phyloP scores from a whole-genome alignment of 352 stramenopile genomes.

The Pythium biforme region DNA sequence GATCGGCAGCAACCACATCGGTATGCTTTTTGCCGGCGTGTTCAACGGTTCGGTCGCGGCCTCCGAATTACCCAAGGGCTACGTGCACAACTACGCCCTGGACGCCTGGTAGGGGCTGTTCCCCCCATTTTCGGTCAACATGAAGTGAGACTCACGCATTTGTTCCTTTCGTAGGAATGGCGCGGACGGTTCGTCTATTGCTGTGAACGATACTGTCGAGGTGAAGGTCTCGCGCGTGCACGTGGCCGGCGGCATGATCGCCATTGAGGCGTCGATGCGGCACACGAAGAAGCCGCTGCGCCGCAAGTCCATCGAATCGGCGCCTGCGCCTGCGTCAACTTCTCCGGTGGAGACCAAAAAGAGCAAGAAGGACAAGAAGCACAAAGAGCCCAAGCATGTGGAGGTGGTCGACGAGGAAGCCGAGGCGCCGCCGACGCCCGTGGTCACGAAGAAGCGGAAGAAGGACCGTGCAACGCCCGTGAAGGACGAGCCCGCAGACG shows the following conservation, averaged over 20 bases:
- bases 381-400: slow-evolving; percentile 18
- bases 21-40: slow-evolving; percentile 77
- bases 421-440: slow-evolving; percentile 7
- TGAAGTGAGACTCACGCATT: not conserved
- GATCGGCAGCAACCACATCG: slow-evolving; percentile 85
- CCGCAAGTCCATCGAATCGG: slow-evolving; percentile 18
- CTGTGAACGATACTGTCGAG: slow-evolving; percentile 58
- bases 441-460: slow-evolving; percentile 33
- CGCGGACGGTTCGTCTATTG: slow-evolving; percentile 53
- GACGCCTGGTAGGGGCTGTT: slow-evolving; percentile 60
- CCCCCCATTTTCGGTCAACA: no score
- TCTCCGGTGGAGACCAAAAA: slow-evolving; percentile 18
- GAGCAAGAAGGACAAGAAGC: slow-evolving; percentile 33
- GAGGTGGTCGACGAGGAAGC: slow-evolving; percentile 24
- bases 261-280: slow-evolving; percentile 78
- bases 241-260: slow-evolving; percentile 74
- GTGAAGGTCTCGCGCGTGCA: slow-evolving; percentile 72
- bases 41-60: slow-evolving; percentile 82
- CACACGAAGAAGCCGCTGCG: slow-evolving; percentile 28
- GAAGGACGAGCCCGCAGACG: slow-evolving; percentile 23
- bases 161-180: slow-evolving; percentile 36
- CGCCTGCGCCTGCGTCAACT: not conserved
- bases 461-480: slow-evolving; percentile 31
- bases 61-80: slow-evolving; percentile 71
- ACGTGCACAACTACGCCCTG: slow-evolving; percentile 76